phyloP scores from a whole-genome alignment of 768 basidiomycete genomes.

The Trametes cinnabarina region DNA sequence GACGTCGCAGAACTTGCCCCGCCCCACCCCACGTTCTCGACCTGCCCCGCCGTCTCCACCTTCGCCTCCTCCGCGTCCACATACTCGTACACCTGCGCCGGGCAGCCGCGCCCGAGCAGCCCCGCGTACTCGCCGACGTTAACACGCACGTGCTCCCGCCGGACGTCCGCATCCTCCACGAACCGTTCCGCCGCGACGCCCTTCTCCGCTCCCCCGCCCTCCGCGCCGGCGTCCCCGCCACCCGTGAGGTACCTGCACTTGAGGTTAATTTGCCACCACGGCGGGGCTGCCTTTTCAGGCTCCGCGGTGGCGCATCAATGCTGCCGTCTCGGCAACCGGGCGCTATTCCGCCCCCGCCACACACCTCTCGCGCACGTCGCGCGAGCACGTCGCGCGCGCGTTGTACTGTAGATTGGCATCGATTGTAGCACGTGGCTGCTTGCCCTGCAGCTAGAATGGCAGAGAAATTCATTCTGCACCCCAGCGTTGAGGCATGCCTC shows the following conservation, averaged over 20 bases:
- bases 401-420: too few species aligned
- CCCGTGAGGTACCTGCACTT: constrained; percentile 29
- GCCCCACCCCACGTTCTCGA: constrained; percentile 54
- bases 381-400: too few species aligned
- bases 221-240: constrained; percentile 26
- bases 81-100: constrained; percentile 97
- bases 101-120: constrained; percentile 85
- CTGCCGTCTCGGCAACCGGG: too few species aligned
- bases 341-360: too few species aligned
- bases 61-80: constrained; percentile 59
- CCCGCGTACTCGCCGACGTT: constrained; percentile 85
- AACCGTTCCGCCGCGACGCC: constrained; percentile 26
- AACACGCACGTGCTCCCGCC: constrained; percentile 64
- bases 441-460: too few species aligned
- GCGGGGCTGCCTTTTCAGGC: too few species aligned
- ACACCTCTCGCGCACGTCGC: too few species aligned
- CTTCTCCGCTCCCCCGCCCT: constrained; percentile 23
- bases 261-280: too few species aligned
- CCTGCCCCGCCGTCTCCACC: constrained; percentile 13
- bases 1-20: constrained; percentile 93
- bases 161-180: constrained; percentile 42
- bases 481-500: too few species aligned
- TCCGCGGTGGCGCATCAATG: too few species aligned
- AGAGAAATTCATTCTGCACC: too few species aligned
- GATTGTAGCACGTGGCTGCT: too few species aligned